Base-by-base conservation (phyloP, 768 basidiomycete genomes). In the Lactarius hatsudake region DNA sequence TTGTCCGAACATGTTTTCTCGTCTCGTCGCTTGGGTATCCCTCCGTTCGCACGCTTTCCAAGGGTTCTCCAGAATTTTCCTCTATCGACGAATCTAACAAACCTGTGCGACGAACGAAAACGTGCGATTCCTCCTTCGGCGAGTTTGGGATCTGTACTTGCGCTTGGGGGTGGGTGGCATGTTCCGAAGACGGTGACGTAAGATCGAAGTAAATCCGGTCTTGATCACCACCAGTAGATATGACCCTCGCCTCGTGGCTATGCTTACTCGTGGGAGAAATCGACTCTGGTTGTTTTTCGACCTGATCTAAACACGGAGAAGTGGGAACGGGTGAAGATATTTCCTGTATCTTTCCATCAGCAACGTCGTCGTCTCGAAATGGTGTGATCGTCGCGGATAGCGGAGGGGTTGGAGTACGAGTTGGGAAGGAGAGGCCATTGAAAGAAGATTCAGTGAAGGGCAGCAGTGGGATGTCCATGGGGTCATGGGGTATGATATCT, bases 371-470 rank as follows among this genome's bases (percentile, higher is more conserved):
- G 8, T 67, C 62, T 23, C 26, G 38, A 40, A 67, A 5, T 51
- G 20, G 43, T 18, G 68, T 66, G 15, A 69, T 69, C 55, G 36
- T 66, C 15, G 68, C 68, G 5, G 65, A 54, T 32, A 69, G 65
- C 3, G 65, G 68, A 12, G 68, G 68, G 10, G 68, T 67, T n/a
- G 68, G 65, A 34, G 64, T 66, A 59, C 68, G 68, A 7, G 20
- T 34, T 53, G 67, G n/a, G 12, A 68, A 68, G 36, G 67, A 48
- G 48, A 68, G 42, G 26, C 48, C 34, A 18, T 61, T 23, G 23
- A 64, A 64, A 26, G 63, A 23, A 40, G 63, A 1, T 38, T 68
- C 45, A 32, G 57, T 15, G 32, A 56, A 15, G 2, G 58, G 17
- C 34, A 64, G 13, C 9, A 64, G 43, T 32, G 63, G 53, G 20